phyloP scores from a whole-genome alignment of 257 asterid species.

The Craterostigma plantagineum region DNA sequence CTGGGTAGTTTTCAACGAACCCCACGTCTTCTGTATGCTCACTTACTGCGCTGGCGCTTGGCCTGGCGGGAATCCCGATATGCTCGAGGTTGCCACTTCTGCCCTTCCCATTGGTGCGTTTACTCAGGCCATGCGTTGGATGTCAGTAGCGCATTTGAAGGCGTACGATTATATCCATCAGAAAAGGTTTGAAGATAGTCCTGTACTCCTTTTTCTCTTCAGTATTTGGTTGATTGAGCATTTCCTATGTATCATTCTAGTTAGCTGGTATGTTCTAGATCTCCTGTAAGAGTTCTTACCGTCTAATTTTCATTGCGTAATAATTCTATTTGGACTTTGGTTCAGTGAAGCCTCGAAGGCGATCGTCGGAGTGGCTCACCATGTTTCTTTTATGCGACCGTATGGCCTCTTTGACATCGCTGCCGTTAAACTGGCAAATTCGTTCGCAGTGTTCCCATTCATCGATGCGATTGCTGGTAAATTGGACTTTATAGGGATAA shows the following conservation, averaged over 20 bases:
- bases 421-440: conserved; percentile 56
- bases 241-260: too few species aligned
- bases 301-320: too few species aligned
- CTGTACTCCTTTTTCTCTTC: not conserved
- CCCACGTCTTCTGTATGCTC: conserved; percentile 79
- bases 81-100: conserved; percentile 88
- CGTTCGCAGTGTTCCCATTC: conserved; percentile 47
- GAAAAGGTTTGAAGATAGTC: conserved; percentile 31
- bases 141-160: conserved; percentile 61
- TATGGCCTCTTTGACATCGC: conserved; percentile 81
- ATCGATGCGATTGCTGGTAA: conserved; percentile 62
- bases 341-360: conserved; percentile 30
- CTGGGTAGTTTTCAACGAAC: conserved; percentile 94
- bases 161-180: conserved; percentile 81
- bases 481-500: conserved; percentile 82
- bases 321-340: too few species aligned
- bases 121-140: conserved; percentile 80
- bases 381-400: conserved; percentile 82
- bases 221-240: too few species aligned
- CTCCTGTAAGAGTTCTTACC: too few species aligned
- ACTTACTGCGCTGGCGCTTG: conserved; percentile 95
- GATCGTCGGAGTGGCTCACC: conserved; percentile 91
- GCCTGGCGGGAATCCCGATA: conserved; percentile 99
- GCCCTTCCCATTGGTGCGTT: conserved; percentile 84
- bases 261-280: too few species aligned